Evolutionary conservation across 345 rosid species (phyloP).

Genomic region (Zanthoxylum bungeanum): DNA sequence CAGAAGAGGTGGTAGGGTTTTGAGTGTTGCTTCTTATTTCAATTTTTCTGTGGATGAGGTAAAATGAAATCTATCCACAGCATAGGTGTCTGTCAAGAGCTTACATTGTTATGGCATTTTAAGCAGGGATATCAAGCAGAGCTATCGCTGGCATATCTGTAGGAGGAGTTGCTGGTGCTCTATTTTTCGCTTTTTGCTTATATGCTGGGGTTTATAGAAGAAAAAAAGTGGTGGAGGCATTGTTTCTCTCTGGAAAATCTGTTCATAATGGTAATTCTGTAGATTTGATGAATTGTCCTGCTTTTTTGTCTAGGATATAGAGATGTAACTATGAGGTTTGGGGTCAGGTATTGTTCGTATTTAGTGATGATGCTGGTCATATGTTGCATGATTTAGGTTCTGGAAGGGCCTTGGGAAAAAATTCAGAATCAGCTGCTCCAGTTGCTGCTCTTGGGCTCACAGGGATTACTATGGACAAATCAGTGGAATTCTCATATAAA

Average conservation of each 20-base stretch:
- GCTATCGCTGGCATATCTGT: slow-evolving; percentile 37
- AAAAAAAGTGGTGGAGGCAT: slow-evolving; percentile 21
- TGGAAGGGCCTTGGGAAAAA: slow-evolving; percentile 15
- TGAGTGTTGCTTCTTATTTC: slow-evolving; percentile 8
- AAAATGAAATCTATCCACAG: too few species aligned
- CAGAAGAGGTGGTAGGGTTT: slow-evolving; percentile 38
- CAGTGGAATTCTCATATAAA: slow-evolving; percentile 83
- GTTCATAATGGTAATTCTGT: slow-evolving; percentile 22
- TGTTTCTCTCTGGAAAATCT: slow-evolving; percentile 20
- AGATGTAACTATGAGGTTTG: too few species aligned
- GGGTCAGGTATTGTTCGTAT: too few species aligned
- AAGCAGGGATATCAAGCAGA: slow-evolving; percentile 35
- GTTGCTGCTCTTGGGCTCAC: slow-evolving; percentile 24
- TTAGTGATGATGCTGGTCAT: too few species aligned
- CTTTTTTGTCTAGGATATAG: too few species aligned
- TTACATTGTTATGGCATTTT: slow-evolving; percentile 16
- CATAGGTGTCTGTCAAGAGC: slow-evolving; percentile 7
- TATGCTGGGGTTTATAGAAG: slow-evolving; percentile 24
- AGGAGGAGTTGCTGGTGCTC: slow-evolving; percentile 29
- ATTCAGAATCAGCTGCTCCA: slow-evolving; percentile 24
- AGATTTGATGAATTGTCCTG: not conserved
- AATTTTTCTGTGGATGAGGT: not conserved
- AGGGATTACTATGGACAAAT: slow-evolving; percentile 75
- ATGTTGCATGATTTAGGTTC: slow-evolving; percentile 11
- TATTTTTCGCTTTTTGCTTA: slow-evolving; percentile 15